Percentiles rank a stretch among this genome's conserved stretches.
Evolutionary conservation across 1,139 yeast genomes (phyloP).

Genomic region (Kodamaea derodonti): DNA sequence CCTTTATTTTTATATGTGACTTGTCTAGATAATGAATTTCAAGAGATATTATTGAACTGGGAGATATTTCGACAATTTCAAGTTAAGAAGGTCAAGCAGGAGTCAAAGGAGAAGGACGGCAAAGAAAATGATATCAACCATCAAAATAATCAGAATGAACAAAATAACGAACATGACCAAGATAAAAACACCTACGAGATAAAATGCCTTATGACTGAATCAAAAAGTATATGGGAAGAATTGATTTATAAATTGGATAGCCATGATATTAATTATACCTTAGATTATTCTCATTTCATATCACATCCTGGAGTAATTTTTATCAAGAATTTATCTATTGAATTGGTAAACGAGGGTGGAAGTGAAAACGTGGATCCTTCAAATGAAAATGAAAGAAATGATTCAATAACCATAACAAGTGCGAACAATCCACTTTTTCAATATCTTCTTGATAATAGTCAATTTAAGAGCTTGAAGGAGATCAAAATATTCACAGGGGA

Average conservation of each 20-base stretch:
- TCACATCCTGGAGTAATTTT: conserved; percentile 67
- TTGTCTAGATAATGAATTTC: not conserved
- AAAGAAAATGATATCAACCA: not conserved
- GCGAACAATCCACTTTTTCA: conserved; percentile 17
- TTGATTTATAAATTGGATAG: conserved; percentile 9
- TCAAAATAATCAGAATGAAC: not conserved
- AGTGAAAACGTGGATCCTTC: too few species aligned
- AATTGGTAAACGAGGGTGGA: conserved; percentile 11
- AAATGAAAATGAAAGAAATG: too few species aligned
- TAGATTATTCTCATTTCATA: conserved; percentile 38
- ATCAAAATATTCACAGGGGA: conserved; percentile 24
- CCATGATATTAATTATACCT: conserved; percentile 4
- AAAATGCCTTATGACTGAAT: not conserved
- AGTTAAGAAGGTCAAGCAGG: not conserved
- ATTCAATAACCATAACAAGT: conserved; percentile 6
- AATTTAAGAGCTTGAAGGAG: conserved; percentile 25
- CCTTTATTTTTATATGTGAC: not conserved
- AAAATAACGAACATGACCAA: not conserved
- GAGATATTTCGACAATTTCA: not conserved
- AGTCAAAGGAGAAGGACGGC: not conserved
- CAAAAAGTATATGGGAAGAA: not conserved
- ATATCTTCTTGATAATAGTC: conserved; percentile 23
- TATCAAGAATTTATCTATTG: conserved; percentile 41
- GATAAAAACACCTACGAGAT: not conserved
- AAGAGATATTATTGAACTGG: not conserved